phyloP scores from a whole-genome alignment of 352 stramenopile species.

The Phytophthora boehmeriae region DNA sequence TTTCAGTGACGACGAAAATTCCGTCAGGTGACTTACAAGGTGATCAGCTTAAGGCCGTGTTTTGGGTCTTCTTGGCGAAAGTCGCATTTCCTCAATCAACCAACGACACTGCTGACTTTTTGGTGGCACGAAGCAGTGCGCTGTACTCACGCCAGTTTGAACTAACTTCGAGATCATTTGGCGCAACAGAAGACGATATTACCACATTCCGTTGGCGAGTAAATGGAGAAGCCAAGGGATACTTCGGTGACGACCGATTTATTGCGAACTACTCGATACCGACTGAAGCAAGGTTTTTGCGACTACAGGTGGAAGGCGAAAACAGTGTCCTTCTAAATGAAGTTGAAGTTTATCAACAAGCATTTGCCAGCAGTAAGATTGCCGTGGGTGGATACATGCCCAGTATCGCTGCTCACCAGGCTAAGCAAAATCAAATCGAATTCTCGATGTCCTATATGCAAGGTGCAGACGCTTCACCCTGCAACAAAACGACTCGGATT shows the following conservation, averaged over 20 bases:
- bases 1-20: slow-evolving; percentile 53
- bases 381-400: slow-evolving; percentile 62
- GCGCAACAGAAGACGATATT: slow-evolving; percentile 41
- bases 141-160: slow-evolving; percentile 43
- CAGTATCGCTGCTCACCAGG: slow-evolving; percentile 34
- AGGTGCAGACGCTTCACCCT: slow-evolving; percentile 29
- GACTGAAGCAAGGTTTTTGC: slow-evolving; percentile 47
- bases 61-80: slow-evolving; percentile 63
- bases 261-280: slow-evolving; percentile 37
- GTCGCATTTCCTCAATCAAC: slow-evolving; percentile 36
- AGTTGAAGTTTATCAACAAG: slow-evolving; percentile 68
- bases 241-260: slow-evolving; percentile 47
- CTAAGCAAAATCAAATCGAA: slow-evolving; percentile 54
- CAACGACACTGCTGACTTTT: slow-evolving; percentile 43
- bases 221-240: slow-evolving; percentile 43
- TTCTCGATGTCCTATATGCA: slow-evolving; percentile 29
- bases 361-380: slow-evolving; percentile 55
- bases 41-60: slow-evolving; percentile 33
- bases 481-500: slow-evolving; percentile 39
- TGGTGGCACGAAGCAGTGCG: slow-evolving; percentile 24
- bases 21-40: slow-evolving; percentile 34
- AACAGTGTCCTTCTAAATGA: slow-evolving; percentile 68
- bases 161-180: slow-evolving; percentile 49
- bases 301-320: slow-evolving; percentile 60
- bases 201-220: slow-evolving; percentile 65